Evolutionary conservation across 2,329 filamentous ascomycete species (phyloP).

Genomic region (Xylariaceae sp.): DNA sequence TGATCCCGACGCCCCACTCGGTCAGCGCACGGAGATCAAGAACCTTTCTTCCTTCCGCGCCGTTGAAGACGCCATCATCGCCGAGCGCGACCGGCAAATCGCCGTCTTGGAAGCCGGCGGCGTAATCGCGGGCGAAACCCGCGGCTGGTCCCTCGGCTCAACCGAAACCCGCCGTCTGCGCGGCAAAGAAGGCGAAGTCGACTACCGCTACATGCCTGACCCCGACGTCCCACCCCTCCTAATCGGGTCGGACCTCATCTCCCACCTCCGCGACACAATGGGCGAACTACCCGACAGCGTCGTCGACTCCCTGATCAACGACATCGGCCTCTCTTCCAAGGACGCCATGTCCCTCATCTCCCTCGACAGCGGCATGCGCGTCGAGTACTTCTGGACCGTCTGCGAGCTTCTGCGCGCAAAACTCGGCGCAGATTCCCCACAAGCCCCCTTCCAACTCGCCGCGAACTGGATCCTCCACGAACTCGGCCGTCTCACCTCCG

Average conservation of each 20-base stretch:
- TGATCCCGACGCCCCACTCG: slow-evolving; percentile 48
- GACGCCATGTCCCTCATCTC: slow-evolving; percentile 77
- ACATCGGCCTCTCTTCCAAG: slow-evolving; percentile 67
- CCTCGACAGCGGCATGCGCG: slow-evolving; percentile 70
- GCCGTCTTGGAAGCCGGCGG: slow-evolving; percentile 69
- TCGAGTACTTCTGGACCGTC: slow-evolving; percentile 76
- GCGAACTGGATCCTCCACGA: slow-evolving; percentile 71
- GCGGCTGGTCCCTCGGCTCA: slow-evolving; percentile 84
- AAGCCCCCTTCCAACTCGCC: slow-evolving; percentile 42
- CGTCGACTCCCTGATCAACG: slow-evolving; percentile 53
- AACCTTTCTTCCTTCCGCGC: slow-evolving; percentile 93
- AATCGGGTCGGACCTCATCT: slow-evolving; percentile 65
- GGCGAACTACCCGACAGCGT: slow-evolving; percentile 69
- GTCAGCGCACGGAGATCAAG: slow-evolving; percentile 93
- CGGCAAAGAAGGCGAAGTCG: slow-evolving; percentile 93
- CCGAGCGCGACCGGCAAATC: slow-evolving; percentile 87
- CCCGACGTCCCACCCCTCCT: slow-evolving; percentile 79
- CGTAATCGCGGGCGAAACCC: slow-evolving; percentile 74
- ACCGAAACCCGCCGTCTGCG: slow-evolving; percentile 75
- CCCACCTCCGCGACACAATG: slow-evolving; percentile 56
- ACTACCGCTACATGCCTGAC: slow-evolving; percentile 98
- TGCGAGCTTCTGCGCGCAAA: slow-evolving; percentile 40
- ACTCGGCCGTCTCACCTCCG: slow-evolving; percentile 61
- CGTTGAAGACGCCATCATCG: slow-evolving; percentile 88
- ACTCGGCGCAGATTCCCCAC: slow-evolving; percentile 19